These are phyloP conservation scores for Fennellomyces sp. DNA, from an alignment of 371 early-diverging fungal genomes.

Conservation along the genomic window DNA sequence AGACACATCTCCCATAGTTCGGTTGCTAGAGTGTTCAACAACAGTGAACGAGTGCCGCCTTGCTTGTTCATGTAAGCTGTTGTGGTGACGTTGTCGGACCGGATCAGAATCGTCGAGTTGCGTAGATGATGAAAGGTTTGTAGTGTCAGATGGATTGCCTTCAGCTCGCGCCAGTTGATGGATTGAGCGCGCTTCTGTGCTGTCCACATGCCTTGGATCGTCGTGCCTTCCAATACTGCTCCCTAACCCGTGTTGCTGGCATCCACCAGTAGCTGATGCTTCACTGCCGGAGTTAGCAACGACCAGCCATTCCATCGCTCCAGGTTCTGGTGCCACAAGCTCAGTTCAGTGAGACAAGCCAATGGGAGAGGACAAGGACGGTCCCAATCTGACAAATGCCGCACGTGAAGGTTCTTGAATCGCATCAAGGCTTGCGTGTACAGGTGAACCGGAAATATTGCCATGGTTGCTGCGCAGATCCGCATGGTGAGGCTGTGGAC, in stretches of 20 bases:
- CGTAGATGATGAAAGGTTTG: slow-evolving; percentile 11
- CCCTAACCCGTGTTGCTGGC: slow-evolving; percentile 27
- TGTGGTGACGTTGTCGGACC: slow-evolving; percentile 30
- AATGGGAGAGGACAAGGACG: not conserved
- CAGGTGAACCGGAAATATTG: slow-evolving; percentile 24
- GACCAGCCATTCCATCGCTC: slow-evolving; percentile 14
- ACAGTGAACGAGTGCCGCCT: slow-evolving; percentile 24
- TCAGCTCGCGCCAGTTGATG: slow-evolving; percentile 32
- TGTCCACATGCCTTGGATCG: not conserved
- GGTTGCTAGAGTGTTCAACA: slow-evolving; percentile 19
- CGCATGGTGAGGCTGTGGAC: slow-evolving; percentile 26
- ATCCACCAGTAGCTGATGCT: slow-evolving; percentile 15
- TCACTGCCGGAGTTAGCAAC: not conserved
- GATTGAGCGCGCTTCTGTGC: not conserved
- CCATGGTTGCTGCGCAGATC: slow-evolving; percentile 21
- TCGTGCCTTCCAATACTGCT: not conserved
- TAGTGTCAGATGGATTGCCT: slow-evolving; percentile 12
- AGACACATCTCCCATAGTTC: slow-evolving; percentile 23
- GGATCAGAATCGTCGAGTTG: slow-evolving; percentile 18
- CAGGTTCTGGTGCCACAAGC: slow-evolving; percentile 13
- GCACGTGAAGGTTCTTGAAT: slow-evolving; percentile 5
- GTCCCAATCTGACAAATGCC: not conserved
- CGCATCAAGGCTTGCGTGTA: slow-evolving; percentile 8
- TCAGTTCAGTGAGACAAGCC: slow-evolving; percentile 15
- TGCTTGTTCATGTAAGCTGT: slow-evolving; percentile 30